These are phyloP conservation scores for Aspergillus piperis DNA, from an alignment of 2,329 filamentous ascomycete genomes.

Conservation along the genomic window DNA sequence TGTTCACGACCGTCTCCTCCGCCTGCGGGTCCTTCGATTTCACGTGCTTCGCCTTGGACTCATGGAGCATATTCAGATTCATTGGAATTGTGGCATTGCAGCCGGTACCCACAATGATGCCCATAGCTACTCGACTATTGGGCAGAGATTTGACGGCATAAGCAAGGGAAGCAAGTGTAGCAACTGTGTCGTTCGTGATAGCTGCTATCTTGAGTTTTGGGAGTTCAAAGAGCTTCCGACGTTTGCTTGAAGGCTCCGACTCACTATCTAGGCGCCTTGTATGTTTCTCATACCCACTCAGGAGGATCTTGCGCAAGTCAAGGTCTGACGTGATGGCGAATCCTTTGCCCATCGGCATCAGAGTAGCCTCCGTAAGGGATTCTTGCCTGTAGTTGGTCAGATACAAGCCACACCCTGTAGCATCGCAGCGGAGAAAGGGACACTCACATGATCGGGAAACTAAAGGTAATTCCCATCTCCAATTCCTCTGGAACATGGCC, in stretches of 20 bases:
- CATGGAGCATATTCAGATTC: constrained; percentile 62
- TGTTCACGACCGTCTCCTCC: constrained; percentile 74
- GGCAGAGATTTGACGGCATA: constrained; percentile 66
- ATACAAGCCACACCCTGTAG: not conserved
- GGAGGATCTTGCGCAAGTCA: constrained; percentile 56
- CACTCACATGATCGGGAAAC: constrained; percentile 53
- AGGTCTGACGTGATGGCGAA: constrained; percentile 59
- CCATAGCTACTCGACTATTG: constrained; percentile 71
- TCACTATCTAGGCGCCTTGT: constrained; percentile 43
- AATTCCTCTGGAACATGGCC: constrained; percentile 46
- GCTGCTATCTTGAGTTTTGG: constrained; percentile 71
- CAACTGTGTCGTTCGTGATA: constrained; percentile 80
- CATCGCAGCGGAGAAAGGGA: not conserved
- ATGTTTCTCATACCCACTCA: constrained; percentile 57
- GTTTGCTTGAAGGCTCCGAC: constrained; percentile 46
- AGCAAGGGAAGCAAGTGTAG: constrained; percentile 75
- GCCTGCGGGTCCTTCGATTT: constrained; percentile 53
- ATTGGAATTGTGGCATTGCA: constrained; percentile 79
- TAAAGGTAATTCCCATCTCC: constrained; percentile 53
- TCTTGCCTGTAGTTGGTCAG: constrained; percentile 47
- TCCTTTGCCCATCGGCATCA: constrained; percentile 61
- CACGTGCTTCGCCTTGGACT: constrained; percentile 60
- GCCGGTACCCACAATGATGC: constrained; percentile 78
- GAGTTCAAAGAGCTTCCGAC: constrained; percentile 51
- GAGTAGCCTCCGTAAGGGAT: constrained; percentile 54